A percentile compares a stretch with the other conserved stretches of the same genome.
phyloP scores from a whole-genome alignment of 1,139 yeast species.

The Pichia sp. region DNA sequence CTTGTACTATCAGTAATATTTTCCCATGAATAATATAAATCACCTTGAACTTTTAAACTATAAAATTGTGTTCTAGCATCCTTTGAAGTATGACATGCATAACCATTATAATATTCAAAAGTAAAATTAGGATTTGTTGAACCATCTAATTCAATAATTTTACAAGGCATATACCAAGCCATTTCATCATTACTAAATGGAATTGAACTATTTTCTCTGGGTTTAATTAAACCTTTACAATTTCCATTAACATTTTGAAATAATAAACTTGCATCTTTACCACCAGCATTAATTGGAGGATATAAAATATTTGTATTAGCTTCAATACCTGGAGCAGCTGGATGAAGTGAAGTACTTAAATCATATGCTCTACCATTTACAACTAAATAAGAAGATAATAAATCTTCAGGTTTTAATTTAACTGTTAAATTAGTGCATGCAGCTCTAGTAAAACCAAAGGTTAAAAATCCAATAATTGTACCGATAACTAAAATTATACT shows the following conservation, averaged over 20 bases:
- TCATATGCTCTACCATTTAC: slow-evolving; percentile 80
- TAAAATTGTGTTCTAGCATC: slow-evolving; percentile 66
- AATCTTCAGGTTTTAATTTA: slow-evolving; percentile 54
- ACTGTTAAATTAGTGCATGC: slow-evolving; percentile 56
- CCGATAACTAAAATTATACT: slow-evolving; percentile 71
- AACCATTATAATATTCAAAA: slow-evolving; percentile 58
- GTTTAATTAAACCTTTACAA: slow-evolving; percentile 75
- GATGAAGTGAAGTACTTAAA: slow-evolving; percentile 65
- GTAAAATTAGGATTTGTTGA: slow-evolving; percentile 58
- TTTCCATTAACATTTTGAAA: slow-evolving; percentile 95
- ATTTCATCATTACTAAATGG: slow-evolving; percentile 61
- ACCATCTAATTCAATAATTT: slow-evolving; percentile 62
- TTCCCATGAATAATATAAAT: slow-evolving; percentile 86
- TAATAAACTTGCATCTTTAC: slow-evolving; percentile 78
- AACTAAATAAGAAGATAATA: slow-evolving; percentile 56
- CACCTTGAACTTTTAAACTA: slow-evolving; percentile 54
- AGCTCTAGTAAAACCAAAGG: slow-evolving; percentile 86
- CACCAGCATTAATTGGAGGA: slow-evolving; percentile 86
- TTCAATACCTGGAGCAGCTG: slow-evolving; percentile 70
- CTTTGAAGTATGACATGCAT: slow-evolving; percentile 83
- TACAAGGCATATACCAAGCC: slow-evolving; percentile 98
- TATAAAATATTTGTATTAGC: slow-evolving; percentile 65
- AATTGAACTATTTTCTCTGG: slow-evolving; percentile 62
- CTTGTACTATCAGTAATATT: slow-evolving; percentile 66
- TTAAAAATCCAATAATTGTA: slow-evolving; percentile 72